Conservation (phyloP, 768 basidiomycete genomes). For the Xerocomellus chrysenteron region DNA sequence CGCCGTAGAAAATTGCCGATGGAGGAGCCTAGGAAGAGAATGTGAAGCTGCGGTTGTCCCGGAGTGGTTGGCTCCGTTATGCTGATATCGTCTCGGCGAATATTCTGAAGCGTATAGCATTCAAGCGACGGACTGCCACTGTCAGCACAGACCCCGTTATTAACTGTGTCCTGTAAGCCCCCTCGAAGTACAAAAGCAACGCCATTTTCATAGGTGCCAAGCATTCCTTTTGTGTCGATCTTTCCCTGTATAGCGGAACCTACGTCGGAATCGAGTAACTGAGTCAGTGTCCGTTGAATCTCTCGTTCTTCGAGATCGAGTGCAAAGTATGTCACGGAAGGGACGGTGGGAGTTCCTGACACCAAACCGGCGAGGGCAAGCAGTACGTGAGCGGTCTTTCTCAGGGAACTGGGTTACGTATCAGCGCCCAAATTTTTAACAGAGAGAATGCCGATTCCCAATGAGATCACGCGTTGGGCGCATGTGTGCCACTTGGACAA, state of each 20-base stretch:
- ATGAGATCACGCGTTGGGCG: neutral
- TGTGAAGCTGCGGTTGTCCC: slow-evolving; percentile 62
- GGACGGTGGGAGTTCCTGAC: slow-evolving; percentile 29
- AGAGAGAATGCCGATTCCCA: neutral
- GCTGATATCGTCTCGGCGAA: slow-evolving; percentile 8
- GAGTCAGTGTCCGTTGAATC: slow-evolving; percentile 72
- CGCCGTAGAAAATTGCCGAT: slow-evolving; percentile 84
- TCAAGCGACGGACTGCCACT: neutral
- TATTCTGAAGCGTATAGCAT: slow-evolving; percentile 11
- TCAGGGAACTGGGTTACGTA: slow-evolving; percentile 56
- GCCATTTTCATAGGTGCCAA: slow-evolving; percentile 90
- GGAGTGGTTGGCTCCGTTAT: slow-evolving; percentile 44
- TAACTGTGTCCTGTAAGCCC: slow-evolving; percentile 15
- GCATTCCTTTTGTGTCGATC: slow-evolving; percentile 78
- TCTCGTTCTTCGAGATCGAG: slow-evolving; percentile 91
- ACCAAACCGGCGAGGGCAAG: slow-evolving; percentile 62
- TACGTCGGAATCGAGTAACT: slow-evolving; percentile 62
- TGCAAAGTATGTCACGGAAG: slow-evolving; percentile 82
- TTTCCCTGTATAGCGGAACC: slow-evolving; percentile 66
- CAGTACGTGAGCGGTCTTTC: slow-evolving; percentile 87
- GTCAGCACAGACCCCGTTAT: slow-evolving; percentile 3
- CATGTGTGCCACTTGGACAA: neutral
- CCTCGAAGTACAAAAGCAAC: slow-evolving; percentile 69
- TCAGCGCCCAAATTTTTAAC: slow-evolving; percentile 9
- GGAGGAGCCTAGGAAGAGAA: slow-evolving; percentile 90